Conservation (phyloP, 441 rosid species). For the Caryocar brasiliense region DNA sequence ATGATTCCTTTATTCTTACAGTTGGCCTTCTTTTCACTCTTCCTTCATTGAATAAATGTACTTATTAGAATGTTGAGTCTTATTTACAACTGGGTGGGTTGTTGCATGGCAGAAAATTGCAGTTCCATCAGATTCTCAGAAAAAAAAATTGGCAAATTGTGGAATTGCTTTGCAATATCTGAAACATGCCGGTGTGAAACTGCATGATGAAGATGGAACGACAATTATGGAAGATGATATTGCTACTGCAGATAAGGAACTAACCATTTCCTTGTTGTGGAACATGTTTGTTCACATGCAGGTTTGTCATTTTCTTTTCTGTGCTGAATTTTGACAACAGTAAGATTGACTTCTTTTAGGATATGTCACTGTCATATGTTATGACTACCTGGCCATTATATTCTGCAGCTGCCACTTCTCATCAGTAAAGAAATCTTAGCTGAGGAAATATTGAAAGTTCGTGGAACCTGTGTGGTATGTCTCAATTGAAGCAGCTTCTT, state of each 20-base stretch:
- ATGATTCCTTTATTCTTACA: slow-evolving; percentile 65
- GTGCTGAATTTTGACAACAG: background rate
- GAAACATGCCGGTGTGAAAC: slow-evolving; percentile 43
- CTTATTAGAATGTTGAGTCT: background rate
- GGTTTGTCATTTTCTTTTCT: slow-evolving; percentile 28
- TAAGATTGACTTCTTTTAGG: background rate
- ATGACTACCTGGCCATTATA: slow-evolving; percentile 6
- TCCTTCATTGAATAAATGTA: background rate
- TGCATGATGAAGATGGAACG: slow-evolving; percentile 68
- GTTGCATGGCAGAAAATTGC: slow-evolving; percentile 50
- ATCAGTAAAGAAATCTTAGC: slow-evolving; percentile 36
- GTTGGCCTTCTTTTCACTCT: slow-evolving; percentile 29
- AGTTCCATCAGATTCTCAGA: slow-evolving; percentile 63
- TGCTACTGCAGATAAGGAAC: slow-evolving; percentile 73
- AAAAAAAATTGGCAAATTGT: slow-evolving; percentile 67
- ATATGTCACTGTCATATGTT: too few species aligned
- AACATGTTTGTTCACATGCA: slow-evolving; percentile 79
- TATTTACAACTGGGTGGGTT: slow-evolving; percentile 7
- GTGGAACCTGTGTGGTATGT: slow-evolving; percentile 41
- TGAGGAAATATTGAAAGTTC: slow-evolving; percentile 52
- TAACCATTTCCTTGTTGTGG: slow-evolving; percentile 77
- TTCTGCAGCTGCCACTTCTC: slow-evolving; percentile 74
- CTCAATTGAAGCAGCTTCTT: slow-evolving; percentile 8
- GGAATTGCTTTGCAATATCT: slow-evolving; percentile 60
- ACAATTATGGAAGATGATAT: slow-evolving; percentile 55